Evolutionary conservation across 371 early-diverging fungal species (phyloP).

Genomic region (Mortierella sp.): DNA sequence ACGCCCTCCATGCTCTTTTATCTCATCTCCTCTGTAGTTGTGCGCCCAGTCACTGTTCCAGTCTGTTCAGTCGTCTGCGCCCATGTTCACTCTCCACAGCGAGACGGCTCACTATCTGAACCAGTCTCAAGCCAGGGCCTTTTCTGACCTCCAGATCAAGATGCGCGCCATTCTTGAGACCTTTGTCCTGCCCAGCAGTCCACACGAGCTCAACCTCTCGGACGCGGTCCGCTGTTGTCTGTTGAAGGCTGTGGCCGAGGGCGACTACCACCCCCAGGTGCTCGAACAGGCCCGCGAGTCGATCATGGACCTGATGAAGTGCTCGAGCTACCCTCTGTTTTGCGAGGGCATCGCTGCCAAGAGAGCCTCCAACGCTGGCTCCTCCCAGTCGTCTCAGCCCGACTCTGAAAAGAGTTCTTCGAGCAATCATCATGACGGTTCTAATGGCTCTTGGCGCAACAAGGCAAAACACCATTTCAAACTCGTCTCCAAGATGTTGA

Average conservation of each 20-base stretch:
- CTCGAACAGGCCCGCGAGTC: constrained; percentile 53
- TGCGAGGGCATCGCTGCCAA: constrained; percentile 39
- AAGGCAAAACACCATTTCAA: constrained; percentile 55
- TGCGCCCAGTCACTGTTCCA: constrained; percentile 50
- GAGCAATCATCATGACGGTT: constrained; percentile 17
- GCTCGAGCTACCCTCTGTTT: constrained; percentile 55
- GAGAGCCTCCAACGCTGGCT: constrained; percentile 37
- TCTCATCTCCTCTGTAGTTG: constrained; percentile 24
- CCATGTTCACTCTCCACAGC: constrained; percentile 33
- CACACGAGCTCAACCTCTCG: constrained; percentile 56
- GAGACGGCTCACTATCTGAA: constrained; percentile 36
- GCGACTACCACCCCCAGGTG: constrained; percentile 51
- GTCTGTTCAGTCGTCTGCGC: constrained; percentile 44
- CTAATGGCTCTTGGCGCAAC: constrained; percentile 37
- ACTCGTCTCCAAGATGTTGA: constrained; percentile 54
- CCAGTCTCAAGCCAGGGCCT: constrained; percentile 42
- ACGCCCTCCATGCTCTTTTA: not conserved
- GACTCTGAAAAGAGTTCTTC: constrained; percentile 41
- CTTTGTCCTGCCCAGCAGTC: constrained; percentile 56
- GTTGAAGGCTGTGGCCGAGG: constrained; percentile 44
- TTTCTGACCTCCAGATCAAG: constrained; percentile 50
- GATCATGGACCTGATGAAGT: constrained; percentile 58
- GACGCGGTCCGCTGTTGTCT: constrained; percentile 49
- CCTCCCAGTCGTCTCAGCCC: constrained; percentile 30
- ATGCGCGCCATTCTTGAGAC: constrained; percentile 57